Evolutionary conservation across 2,329 filamentous ascomycete genomes (phyloP).

Genomic region (Epicoccum nigrum): DNA sequence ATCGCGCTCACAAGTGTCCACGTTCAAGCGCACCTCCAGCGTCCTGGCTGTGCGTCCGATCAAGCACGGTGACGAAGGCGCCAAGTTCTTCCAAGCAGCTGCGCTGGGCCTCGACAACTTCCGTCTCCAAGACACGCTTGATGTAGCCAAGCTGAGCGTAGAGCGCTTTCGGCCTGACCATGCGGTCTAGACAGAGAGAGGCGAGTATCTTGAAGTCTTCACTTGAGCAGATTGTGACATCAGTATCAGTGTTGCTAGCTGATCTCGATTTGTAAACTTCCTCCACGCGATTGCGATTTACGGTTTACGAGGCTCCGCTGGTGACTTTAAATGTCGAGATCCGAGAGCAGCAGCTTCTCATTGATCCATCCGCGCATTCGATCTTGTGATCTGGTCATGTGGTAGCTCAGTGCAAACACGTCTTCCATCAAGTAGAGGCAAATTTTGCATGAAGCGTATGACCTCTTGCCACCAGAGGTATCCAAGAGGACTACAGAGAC

Average conservation of each 20-base stretch:
- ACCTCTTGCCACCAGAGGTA: too few species aligned
- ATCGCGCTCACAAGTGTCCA: background rate
- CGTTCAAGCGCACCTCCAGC: background rate
- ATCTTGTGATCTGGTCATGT: too few species aligned
- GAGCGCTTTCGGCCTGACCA: background rate
- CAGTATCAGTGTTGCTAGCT: background rate
- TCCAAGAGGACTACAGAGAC: too few species aligned
- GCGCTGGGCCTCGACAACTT: background rate
- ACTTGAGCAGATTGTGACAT: conserved; percentile 1
- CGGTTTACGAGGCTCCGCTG: background rate
- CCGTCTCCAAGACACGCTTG: conserved; percentile 1
- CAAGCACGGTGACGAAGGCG: background rate
- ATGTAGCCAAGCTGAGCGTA: conserved; percentile 1
- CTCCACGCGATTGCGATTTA: background rate
- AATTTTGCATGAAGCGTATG: too few species aligned
- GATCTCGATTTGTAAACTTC: background rate
- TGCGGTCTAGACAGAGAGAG: background rate
- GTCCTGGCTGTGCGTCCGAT: background rate
- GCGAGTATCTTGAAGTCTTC: background rate
- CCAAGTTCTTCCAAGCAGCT: background rate
- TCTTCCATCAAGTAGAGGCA: too few species aligned
- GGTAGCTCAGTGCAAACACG: too few species aligned
- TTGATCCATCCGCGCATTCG: too few species aligned
- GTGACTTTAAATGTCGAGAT: too few species aligned
- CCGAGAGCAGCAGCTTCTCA: too few species aligned